Conservation (phyloP, 177 flowering plant species). For the Telopea speciosissima region DNA sequence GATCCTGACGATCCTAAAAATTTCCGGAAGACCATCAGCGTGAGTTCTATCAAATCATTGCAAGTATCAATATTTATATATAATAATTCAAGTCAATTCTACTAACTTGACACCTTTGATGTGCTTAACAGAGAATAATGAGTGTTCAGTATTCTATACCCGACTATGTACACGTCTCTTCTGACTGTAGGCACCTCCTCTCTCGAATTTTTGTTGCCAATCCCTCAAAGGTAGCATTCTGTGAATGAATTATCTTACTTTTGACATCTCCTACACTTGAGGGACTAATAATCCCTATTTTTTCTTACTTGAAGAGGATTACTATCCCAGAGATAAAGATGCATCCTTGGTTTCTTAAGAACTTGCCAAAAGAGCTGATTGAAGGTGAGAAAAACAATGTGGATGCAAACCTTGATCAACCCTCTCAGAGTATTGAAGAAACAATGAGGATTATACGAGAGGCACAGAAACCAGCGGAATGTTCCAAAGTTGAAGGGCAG, state of each 20-base stretch:
- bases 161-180: constrained; percentile 52
- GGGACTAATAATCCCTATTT: neutral
- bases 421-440: constrained; percentile 53
- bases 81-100: neutral
- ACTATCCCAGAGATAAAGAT: constrained; percentile 66
- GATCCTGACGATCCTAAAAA: constrained; percentile 53
- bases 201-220: constrained; percentile 56
- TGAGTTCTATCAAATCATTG: constrained; percentile 6
- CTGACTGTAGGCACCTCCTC: constrained; percentile 50
- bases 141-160: constrained; percentile 58
- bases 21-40: constrained; percentile 46
- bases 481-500: constrained; percentile 24
- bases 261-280: neutral
- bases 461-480: constrained; percentile 37
- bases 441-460: constrained; percentile 56
- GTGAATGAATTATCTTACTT: neutral
- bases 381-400: constrained; percentile 43
- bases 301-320: constrained; percentile 45
- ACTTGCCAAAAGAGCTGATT: constrained; percentile 45
- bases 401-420: constrained; percentile 20
- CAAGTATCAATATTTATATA: neutral
- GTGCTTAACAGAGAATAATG: constrained; percentile 45
- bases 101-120: neutral
- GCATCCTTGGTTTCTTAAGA: constrained; percentile 71
- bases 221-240: constrained; percentile 42